phyloP scores from a whole-genome alignment of 129 eudicot species.

The Apium graveolens region DNA sequence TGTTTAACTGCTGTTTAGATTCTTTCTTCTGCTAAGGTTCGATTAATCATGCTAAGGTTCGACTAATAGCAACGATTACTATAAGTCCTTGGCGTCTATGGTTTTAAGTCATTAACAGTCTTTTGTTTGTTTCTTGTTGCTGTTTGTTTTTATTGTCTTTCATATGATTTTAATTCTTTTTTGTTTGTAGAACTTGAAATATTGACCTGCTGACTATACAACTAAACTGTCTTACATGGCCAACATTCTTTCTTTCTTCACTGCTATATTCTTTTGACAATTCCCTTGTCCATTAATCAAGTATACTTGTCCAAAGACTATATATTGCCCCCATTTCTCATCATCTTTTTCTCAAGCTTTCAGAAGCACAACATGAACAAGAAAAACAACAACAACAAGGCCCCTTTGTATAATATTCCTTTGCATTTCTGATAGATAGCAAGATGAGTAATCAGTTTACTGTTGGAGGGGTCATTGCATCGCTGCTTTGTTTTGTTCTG shows the following conservation, averaged over 20 bases:
- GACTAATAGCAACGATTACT: background rate
- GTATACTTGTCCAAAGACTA: background rate
- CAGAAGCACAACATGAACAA: background rate
- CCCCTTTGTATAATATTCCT: background rate
- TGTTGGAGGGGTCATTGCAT: background rate
- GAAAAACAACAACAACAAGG: background rate
- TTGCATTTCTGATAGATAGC: background rate
- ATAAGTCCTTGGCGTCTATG: background rate
- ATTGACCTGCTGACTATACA: slow-evolving; percentile 1
- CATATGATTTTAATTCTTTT: background rate
- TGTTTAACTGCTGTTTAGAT: background rate
- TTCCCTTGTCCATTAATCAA: background rate
- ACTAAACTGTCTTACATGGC: background rate
- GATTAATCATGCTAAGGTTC: background rate
- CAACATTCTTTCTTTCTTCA: background rate
- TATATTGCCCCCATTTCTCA: background rate
- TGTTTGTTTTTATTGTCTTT: background rate
- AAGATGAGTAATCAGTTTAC: background rate
- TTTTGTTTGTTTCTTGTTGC: background rate
- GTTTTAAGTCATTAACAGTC: background rate
- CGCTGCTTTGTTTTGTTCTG: background rate
- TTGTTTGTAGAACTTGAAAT: background rate
- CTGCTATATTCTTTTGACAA: background rate
- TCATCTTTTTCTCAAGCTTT: background rate
- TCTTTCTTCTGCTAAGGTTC: no score